phyloP scores from a whole-genome alignment of 352 stramenopile genomes.

The Plasmopara muralis region DNA sequence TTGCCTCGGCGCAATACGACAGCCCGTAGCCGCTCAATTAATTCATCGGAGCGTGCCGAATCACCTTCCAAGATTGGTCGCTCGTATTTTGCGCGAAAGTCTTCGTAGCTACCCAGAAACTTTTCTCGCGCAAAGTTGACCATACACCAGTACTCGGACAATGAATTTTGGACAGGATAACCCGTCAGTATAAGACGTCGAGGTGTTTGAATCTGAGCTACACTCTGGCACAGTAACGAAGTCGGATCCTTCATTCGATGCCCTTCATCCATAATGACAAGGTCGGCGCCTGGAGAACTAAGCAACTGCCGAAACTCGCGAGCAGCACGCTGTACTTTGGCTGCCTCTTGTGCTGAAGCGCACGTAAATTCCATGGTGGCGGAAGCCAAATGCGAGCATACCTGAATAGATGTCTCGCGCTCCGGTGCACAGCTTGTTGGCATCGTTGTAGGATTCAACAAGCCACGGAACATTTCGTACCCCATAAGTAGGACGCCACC shows the following conservation, averaged over 20 bases:
- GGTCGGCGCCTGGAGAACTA: slow-evolving; percentile 56
- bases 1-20: slow-evolving; percentile 73
- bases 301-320: slow-evolving; percentile 48
- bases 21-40: slow-evolving; percentile 55
- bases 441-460: slow-evolving; percentile 64
- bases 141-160: slow-evolving; percentile 90
- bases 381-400: slow-evolving; percentile 55
- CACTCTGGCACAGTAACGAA: slow-evolving; percentile 75
- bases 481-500: slow-evolving; percentile 81
- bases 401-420: slow-evolving; percentile 42
- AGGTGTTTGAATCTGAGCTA: slow-evolving; percentile 68
- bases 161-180: slow-evolving; percentile 93
- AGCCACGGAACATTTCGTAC: slow-evolving; percentile 86
- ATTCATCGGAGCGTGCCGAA: slow-evolving; percentile 41
- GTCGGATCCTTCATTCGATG: slow-evolving; percentile 84
- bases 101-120: slow-evolving; percentile 67
- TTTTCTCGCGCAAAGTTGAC: slow-evolving; percentile 80
- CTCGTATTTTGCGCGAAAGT: slow-evolving; percentile 74
- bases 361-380: slow-evolving; percentile 66
- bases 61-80: slow-evolving; percentile 77
- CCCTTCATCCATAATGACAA: slow-evolving; percentile 85
- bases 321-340: slow-evolving; percentile 47
- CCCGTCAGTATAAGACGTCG: slow-evolving; percentile 89
- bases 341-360: slow-evolving; percentile 34
- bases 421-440: slow-evolving; percentile 20